These are phyloP conservation scores for Stephania cephalantha DNA, from an alignment of 164 flowering plant genomes.

Conservation along the genomic window DNA sequence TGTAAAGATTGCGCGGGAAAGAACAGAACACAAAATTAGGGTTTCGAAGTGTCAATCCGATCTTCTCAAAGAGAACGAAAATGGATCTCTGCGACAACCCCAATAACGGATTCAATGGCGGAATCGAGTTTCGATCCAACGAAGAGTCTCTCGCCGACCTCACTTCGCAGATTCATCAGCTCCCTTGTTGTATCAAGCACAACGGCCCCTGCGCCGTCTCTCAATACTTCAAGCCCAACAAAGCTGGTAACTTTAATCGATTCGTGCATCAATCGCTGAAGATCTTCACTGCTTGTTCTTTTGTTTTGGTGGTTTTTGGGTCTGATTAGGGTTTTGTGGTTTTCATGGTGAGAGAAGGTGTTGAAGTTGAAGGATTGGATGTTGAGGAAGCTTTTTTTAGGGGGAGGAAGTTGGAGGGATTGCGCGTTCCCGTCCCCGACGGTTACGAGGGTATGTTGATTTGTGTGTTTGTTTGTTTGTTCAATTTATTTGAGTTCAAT, in stretches of 20 bases:
- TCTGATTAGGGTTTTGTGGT: neutral
- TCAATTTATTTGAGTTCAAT: neutral
- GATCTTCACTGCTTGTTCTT: neutral
- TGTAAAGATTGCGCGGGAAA: no score
- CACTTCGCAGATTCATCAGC: constrained; percentile 61
- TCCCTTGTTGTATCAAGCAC: constrained; percentile 85
- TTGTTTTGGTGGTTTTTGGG: neutral
- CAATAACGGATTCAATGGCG: constrained; percentile 21
- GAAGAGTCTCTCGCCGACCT: constrained; percentile 33
- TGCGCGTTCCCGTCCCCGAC: constrained; percentile 53
- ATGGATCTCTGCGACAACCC: neutral
- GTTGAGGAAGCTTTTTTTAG: constrained; percentile 78
- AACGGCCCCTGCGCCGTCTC: constrained; percentile 67
- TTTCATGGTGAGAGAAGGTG: constrained; percentile 25
- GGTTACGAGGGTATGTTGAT: constrained; percentile 58
- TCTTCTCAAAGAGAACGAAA: constrained; percentile 7
- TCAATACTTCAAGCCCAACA: constrained; percentile 75
- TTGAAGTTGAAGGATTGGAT: constrained; percentile 55
- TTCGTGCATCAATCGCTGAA: neutral
- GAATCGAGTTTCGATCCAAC: constrained; percentile 21
- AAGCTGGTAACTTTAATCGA: constrained; percentile 25
- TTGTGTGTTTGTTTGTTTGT: neutral
- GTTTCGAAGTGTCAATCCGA: constrained; percentile 3
- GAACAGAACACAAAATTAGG: neutral
- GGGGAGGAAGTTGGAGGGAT: constrained; percentile 86